Evolutionary conservation across 306 rosid genomes (phyloP).

Genomic region (Acacia crassicarpa): DNA sequence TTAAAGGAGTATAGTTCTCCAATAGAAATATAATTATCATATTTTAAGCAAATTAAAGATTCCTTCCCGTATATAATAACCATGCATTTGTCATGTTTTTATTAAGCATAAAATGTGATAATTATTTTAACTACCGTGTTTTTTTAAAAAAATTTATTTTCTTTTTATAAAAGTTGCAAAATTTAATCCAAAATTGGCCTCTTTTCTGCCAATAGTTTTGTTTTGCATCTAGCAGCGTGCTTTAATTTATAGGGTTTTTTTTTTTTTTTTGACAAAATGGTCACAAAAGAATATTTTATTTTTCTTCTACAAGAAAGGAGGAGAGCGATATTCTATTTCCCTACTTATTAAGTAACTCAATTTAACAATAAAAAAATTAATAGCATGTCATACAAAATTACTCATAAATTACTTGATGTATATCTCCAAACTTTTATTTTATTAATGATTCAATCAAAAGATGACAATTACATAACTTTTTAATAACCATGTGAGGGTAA

Average conservation of each 20-base stretch:
- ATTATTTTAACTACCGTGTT: no score
- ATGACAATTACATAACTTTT: no score
- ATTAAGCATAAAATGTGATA: no score
- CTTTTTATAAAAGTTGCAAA: no score
- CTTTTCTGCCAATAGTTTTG: background rate
- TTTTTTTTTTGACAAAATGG: background rate
- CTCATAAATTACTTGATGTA: background rate
- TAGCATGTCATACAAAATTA: background rate
- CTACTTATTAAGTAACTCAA: background rate
- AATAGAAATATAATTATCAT: background rate
- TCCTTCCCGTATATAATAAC: background rate
- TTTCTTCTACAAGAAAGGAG: background rate
- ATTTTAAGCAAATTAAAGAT: background rate
- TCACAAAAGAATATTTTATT: background rate
- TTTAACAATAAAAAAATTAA: no score
- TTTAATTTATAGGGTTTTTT: background rate
- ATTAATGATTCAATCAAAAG: background rate
- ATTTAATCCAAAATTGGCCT: slow-evolving; percentile 20
- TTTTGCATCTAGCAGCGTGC: background rate
- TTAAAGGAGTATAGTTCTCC: background rate
- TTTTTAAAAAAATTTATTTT: no score
- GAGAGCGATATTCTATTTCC: background rate
- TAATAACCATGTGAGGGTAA: background rate
- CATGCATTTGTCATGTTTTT: background rate
- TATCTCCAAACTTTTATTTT: background rate